These are phyloP conservation scores for Lojkania enalia DNA, from an alignment of 2,329 filamentous ascomycete species.

Conservation along the genomic window DNA sequence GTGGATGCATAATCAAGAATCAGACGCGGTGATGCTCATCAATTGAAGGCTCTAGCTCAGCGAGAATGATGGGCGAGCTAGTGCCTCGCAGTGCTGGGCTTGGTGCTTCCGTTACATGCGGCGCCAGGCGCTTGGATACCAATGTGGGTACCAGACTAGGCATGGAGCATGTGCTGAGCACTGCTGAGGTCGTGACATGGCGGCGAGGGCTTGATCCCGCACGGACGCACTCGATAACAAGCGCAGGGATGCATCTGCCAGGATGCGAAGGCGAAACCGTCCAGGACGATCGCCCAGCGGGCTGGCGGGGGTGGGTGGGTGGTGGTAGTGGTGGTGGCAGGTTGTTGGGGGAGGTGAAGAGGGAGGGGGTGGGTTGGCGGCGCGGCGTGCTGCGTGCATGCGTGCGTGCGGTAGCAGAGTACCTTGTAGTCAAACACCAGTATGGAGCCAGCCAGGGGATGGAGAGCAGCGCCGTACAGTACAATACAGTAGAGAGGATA, in stretches of 20 bases:
- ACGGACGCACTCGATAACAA: conserved; percentile 12
- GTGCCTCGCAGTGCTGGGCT: conserved; percentile 27
- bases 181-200: conserved; percentile 16
- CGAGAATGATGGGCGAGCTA: conserved; percentile 33
- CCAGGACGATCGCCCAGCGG: conserved; percentile 7
- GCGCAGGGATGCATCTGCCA: neutral
- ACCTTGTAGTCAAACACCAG: no score
- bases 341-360: no score
- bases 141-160: conserved; percentile 11
- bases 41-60: conserved; percentile 35
- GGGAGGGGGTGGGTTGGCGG: no score
- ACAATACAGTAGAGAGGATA: neutral
- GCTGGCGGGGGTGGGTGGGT: conserved; percentile 2
- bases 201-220: conserved; percentile 3
- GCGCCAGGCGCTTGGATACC: conserved; percentile 41
- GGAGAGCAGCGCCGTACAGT: neutral
- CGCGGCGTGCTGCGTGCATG: no score
- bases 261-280: conserved; percentile 1
- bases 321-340: no score
- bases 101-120: conserved; percentile 35
- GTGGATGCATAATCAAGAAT: conserved; percentile 40
- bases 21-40: conserved; percentile 40
- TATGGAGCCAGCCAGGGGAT: no score
- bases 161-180: conserved; percentile 13
- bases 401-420: no score